Percentiles rank a stretch among this genome's conserved stretches.
phyloP scores from a whole-genome alignment of 768 basidiomycete genomes.

The Suillus tomentosus region DNA sequence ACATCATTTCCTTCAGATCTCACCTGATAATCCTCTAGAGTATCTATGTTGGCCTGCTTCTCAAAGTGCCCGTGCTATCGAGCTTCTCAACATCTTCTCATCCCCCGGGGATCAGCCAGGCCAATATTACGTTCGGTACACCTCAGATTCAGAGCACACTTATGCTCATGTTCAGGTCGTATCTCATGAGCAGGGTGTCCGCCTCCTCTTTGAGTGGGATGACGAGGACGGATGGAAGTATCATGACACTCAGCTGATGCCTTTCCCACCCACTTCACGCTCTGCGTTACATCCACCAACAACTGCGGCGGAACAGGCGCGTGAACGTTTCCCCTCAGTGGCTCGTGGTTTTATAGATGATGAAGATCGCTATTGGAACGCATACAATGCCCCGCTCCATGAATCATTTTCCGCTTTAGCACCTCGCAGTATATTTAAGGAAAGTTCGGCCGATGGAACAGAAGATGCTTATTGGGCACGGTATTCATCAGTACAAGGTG shows the following conservation, averaged over 20 bases:
- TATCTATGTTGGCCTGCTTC: slow-evolving; percentile 72
- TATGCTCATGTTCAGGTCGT: slow-evolving; percentile 60
- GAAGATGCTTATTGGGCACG: slow-evolving; percentile 80
- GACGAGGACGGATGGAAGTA: slow-evolving; percentile 60
- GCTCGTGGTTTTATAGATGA: slow-evolving; percentile 21
- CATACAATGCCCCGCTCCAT: slow-evolving; percentile 48
- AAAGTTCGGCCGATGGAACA: slow-evolving; percentile 16
- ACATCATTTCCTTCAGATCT: slow-evolving; percentile 62
- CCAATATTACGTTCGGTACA: slow-evolving; percentile 37
- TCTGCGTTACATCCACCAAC: slow-evolving; percentile 29
- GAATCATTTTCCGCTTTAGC: slow-evolving; percentile 25
- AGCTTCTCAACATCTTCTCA: slow-evolving; percentile 44
- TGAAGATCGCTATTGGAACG: slow-evolving; percentile 69
- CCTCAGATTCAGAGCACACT: slow-evolving; percentile 51
- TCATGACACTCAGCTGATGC: slow-evolving; percentile 69
- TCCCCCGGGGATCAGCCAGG: slow-evolving; percentile 30
- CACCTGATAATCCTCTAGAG: slow-evolving; percentile 47
- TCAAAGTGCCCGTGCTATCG: slow-evolving; percentile 36
- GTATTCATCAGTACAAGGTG: slow-evolving; percentile 71
- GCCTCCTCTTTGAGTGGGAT: slow-evolving; percentile 74
- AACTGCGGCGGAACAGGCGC: slow-evolving; percentile 19
- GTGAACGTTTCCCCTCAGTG: slow-evolving; percentile 7
- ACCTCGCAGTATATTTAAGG: slow-evolving; percentile 20
- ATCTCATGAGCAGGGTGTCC: slow-evolving; percentile 39
- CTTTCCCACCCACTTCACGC: slow-evolving; percentile 55